These are phyloP conservation scores for Triglochin maritima DNA, from an alignment of 106 monocot genomes.

Conservation along the genomic window DNA sequence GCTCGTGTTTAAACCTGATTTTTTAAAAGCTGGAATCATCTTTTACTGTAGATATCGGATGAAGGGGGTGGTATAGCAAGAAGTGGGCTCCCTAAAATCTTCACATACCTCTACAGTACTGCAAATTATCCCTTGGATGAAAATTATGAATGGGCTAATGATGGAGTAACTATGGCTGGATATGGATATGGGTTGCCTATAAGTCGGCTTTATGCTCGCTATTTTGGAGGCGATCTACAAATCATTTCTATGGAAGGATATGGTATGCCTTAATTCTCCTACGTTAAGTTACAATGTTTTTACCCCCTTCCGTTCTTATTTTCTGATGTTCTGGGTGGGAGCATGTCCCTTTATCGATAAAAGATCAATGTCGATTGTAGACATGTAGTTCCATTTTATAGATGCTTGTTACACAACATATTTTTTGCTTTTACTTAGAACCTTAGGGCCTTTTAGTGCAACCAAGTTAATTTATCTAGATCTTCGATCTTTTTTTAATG, in stretches of 20 bases:
- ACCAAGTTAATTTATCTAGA: too few species aligned
- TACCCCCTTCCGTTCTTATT: not conserved
- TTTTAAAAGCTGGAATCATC: not conserved
- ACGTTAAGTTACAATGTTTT: too few species aligned
- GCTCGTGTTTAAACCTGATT: not conserved
- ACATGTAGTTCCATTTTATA: too few species aligned
- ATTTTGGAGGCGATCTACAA: constrained; percentile 97
- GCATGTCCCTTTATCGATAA: too few species aligned
- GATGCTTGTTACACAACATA: too few species aligned
- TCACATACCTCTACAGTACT: constrained; percentile 91
- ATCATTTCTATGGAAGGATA: constrained; percentile 99
- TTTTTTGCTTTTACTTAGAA: too few species aligned
- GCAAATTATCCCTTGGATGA: constrained; percentile 70
- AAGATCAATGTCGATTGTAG: too few species aligned
- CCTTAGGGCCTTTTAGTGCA: too few species aligned
- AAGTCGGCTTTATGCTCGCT: constrained; percentile 97
- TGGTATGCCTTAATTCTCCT: constrained; percentile 30
- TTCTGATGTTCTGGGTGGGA: not conserved
- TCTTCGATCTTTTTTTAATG: too few species aligned
- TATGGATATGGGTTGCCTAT: constrained; percentile 95
- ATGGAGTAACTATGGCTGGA: constrained; percentile 80
- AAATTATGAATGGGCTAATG: constrained; percentile 24
- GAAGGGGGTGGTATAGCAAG: constrained; percentile 98
- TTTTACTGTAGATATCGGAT: constrained; percentile 67
- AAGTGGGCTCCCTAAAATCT: constrained; percentile 91